Percentiles rank a stretch among this genome's conserved stretches.
phyloP scores from a whole-genome alignment of 1,139 yeast species.

The Lodderomyces metapsilosis region DNA sequence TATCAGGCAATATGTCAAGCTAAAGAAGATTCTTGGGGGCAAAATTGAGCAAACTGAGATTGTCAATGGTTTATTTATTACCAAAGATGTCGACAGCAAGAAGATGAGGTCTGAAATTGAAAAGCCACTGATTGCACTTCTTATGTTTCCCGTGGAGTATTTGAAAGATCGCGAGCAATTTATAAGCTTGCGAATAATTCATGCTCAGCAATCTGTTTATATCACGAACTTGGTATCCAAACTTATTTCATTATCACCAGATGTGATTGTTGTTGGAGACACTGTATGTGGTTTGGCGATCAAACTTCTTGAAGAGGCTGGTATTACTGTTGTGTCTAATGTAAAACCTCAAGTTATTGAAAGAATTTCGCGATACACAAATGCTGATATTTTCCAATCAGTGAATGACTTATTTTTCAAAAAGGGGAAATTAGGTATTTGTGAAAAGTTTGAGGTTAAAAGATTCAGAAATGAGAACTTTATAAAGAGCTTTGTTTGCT shows the following conservation, averaged over 20 bases:
- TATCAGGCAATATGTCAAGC: conserved; percentile 80
- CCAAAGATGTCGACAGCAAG: conserved; percentile 81
- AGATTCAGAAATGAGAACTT: conserved; percentile 55
- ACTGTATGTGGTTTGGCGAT: conserved; percentile 84
- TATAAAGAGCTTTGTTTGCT: conserved; percentile 70
- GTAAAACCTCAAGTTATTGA: conserved; percentile 82
- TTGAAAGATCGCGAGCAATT: conserved; percentile 70
- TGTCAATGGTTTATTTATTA: conserved; percentile 79
- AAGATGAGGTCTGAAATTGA: conserved; percentile 65
- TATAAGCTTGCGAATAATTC: conserved; percentile 77
- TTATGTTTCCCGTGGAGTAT: conserved; percentile 90
- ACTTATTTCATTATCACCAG: conserved; percentile 74
- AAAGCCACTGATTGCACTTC: conserved; percentile 74
- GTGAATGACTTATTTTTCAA: conserved; percentile 49
- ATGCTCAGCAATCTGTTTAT: conserved; percentile 87
- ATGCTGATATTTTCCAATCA: conserved; percentile 68
- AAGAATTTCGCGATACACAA: conserved; percentile 75
- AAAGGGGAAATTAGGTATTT: conserved; percentile 64
- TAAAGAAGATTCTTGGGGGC: conserved; percentile 83
- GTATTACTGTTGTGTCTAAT: conserved; percentile 75
- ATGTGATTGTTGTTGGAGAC: conserved; percentile 75
- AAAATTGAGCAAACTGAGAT: conserved; percentile 56
- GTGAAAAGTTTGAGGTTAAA: conserved; percentile 69
- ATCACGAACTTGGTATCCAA: conserved; percentile 79
- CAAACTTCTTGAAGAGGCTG: conserved; percentile 66